Evolutionary conservation across 2,329 filamentous ascomycete genomes (phyloP), one percentile per base, ranked within the genome.

Genomic region (Alternaria alternata): DNA sequence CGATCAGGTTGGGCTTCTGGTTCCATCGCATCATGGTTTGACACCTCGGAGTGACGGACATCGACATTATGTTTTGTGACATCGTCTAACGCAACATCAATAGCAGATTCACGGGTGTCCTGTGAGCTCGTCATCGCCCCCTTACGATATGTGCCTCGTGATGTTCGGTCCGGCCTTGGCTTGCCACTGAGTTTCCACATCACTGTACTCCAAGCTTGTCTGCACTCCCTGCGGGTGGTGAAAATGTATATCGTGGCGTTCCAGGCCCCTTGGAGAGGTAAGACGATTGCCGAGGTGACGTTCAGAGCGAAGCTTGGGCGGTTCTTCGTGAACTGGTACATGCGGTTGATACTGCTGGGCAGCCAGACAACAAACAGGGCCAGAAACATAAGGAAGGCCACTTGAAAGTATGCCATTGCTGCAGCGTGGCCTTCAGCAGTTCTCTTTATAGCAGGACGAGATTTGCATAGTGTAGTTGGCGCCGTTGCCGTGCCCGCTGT

Each of bases 221-320:
- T 71, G 39, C 69, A 74, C 41, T 76, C 75, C 0, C 61, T 39
- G 62, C 72, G 73, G 0, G 72, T 73, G 0, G 73, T 75, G 18
- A 69, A 73, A 5, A 88, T 79, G 77, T 95, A 96, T 66, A 96
- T 92, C 59, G 91, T 77, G 18, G 89, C 87, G 75, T 96, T 96
- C 91, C 92, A 95, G 70, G 94, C 91, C 0, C 92, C 92, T 74
- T 96, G 92, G 0, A 93, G 83, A 0, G 92, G 92, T 8, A 96
- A 83, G 1, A 95, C 91, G 41, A 92, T 84, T 0, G 90, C 88
- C 22, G 90, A 89, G 65, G 89, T 86, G 65, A 90, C 88, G 69
- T 92, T 88, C 24, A 95, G 85, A 0, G 84, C 81, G 28, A 88
- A 84, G 7, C 82, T 68, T 2, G 71, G 84, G 2, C 63, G 34